A percentile compares a stretch with the other conserved stretches of the same genome.
phyloP scores from a whole-genome alignment of 2,329 filamentous ascomycete genomes.

The Huntiella bhutanensis region DNA sequence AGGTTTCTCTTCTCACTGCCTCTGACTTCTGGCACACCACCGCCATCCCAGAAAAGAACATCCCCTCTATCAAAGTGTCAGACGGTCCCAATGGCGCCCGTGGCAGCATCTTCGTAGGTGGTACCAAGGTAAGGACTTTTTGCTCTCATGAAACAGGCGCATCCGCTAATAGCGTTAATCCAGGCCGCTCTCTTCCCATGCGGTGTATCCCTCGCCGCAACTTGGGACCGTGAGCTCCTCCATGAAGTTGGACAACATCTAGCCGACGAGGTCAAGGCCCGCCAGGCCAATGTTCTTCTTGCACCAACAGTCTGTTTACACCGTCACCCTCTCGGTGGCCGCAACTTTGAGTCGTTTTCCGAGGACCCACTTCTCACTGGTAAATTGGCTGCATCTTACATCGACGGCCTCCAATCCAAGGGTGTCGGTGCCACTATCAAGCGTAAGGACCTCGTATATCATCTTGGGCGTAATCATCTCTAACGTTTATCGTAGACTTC shows the following conservation, averaged over 20 bases:
- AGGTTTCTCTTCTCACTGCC: slow-evolving; percentile 41
- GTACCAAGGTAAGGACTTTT: slow-evolving; percentile 31
- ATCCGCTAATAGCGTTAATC: slow-evolving; percentile 10
- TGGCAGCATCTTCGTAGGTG: slow-evolving; percentile 49
- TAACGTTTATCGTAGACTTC: slow-evolving; percentile 27
- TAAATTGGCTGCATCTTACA: slow-evolving; percentile 51
- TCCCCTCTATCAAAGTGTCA: slow-evolving; percentile 46
- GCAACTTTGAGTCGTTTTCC: slow-evolving; percentile 74
- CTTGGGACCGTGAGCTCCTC: slow-evolving; percentile 56
- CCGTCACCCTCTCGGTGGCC: slow-evolving; percentile 61
- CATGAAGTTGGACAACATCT: slow-evolving; percentile 51
- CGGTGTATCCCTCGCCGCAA: slow-evolving; percentile 58
- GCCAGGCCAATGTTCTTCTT: slow-evolving; percentile 54
- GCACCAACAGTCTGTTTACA: slow-evolving; percentile 70
- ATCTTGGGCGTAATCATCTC: neutral
- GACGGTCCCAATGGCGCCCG: slow-evolving; percentile 55
- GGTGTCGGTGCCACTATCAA: slow-evolving; percentile 64
- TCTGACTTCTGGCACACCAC: slow-evolving; percentile 55
- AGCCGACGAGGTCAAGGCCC: slow-evolving; percentile 51
- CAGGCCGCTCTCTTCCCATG: slow-evolving; percentile 63
- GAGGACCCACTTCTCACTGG: slow-evolving; percentile 66
- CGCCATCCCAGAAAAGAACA: slow-evolving; percentile 40
- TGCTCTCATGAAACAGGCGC: neutral
- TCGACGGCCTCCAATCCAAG: slow-evolving; percentile 53
- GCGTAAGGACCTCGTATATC: slow-evolving; percentile 26